These are phyloP conservation scores for Dactylellina drechsleri DNA, from an alignment of 2,329 filamentous ascomycete species.

Conservation along the genomic window DNA sequence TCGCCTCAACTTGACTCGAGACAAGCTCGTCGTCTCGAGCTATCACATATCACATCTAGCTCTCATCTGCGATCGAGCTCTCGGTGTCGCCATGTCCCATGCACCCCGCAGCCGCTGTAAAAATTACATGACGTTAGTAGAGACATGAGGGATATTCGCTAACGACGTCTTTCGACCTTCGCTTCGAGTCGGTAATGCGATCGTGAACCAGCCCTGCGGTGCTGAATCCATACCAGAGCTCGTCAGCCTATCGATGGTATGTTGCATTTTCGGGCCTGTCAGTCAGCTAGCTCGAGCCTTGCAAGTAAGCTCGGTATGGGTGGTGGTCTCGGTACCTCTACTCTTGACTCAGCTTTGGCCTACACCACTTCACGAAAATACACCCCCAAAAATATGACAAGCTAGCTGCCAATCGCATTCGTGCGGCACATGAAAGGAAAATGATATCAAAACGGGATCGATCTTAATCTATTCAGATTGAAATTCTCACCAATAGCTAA, in stretches of 20 bases:
- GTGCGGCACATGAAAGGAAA: slow-evolving; percentile 38
- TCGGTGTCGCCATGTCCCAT: too few species aligned
- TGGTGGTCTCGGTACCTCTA: neutral
- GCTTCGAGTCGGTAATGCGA: neutral
- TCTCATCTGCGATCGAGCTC: too few species aligned
- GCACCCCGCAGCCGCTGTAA: too few species aligned
- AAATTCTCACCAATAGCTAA: slow-evolving; percentile 34
- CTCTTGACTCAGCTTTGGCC: neutral
- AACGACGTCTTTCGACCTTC: too few species aligned
- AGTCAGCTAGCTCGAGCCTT: neutral
- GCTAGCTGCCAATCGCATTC: slow-evolving; percentile 29
- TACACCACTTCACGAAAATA: neutral
- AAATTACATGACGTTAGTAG: too few species aligned
- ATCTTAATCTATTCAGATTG: slow-evolving; percentile 30
- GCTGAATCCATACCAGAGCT: slow-evolving; percentile 3
- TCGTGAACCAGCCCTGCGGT: neutral
- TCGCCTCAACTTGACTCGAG: too few species aligned
- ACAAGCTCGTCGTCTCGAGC: too few species aligned
- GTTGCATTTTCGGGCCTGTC: neutral
- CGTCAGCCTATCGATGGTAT: neutral
- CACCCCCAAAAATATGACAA: too few species aligned
- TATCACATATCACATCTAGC: too few species aligned
- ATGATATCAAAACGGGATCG: slow-evolving; percentile 20
- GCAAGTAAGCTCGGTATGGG: neutral
- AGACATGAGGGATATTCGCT: too few species aligned